phyloP scores from a whole-genome alignment of 805 yeast species.

The Kodamaea sagamina region DNA sequence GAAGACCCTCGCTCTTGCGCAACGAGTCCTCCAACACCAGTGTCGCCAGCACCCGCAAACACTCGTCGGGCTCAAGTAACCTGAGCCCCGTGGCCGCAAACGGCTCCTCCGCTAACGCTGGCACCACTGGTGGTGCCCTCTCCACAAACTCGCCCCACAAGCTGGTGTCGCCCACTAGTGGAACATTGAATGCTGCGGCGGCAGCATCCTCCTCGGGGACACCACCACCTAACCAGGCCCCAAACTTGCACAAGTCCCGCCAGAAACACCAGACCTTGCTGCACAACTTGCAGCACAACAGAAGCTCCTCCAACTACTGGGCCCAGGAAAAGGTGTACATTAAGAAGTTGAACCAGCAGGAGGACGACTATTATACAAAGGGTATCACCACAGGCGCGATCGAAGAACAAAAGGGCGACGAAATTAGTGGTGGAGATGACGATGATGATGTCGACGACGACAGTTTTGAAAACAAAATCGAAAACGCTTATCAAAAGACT shows the following conservation, averaged over 20 bases:
- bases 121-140: constrained; percentile 5
- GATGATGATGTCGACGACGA: constrained; percentile 40
- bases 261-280: constrained; percentile 22
- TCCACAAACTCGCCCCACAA: not conserved
- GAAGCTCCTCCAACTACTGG: constrained; percentile 41
- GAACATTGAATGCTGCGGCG: no score
- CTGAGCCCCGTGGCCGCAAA: constrained; percentile 4
- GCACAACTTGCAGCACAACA: constrained; percentile 18
- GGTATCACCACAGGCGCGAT: constrained; percentile 55
- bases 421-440: constrained; percentile 26
- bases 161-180: no score
- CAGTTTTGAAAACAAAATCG: constrained; percentile 28
- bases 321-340: constrained; percentile 71
- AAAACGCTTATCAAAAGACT: constrained; percentile 21
- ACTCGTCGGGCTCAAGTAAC: constrained; percentile 4
- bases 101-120: not conserved
- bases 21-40: constrained; percentile 10
- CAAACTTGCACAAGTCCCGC: constrained; percentile 15
- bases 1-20: constrained; percentile 10
- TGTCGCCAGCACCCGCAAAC: constrained; percentile 5
- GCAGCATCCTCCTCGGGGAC: not conserved
- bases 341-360: constrained; percentile 59
- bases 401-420: constrained; percentile 28
- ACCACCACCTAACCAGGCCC: not conserved
- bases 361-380: constrained; percentile 72